phyloP scores from a whole-genome alignment of 2,329 filamentous ascomycete genomes.

The Geoglossum cookeanum region DNA sequence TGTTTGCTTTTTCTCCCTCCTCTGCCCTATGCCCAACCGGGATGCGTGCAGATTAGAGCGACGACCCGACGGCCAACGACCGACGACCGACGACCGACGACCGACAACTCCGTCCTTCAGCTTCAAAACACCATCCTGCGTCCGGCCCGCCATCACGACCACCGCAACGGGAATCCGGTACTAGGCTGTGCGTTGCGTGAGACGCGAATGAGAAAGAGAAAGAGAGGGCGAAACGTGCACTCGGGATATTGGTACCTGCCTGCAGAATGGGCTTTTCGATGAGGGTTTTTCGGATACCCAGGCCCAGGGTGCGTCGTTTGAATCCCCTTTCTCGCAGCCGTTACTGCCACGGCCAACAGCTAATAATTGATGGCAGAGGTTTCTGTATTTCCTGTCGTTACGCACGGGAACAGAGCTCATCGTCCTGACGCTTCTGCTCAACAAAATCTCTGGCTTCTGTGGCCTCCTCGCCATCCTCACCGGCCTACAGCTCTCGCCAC shows the following conservation, averaged over 20 bases:
- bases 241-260: not conserved
- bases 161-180: not conserved
- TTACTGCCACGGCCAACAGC: not conserved
- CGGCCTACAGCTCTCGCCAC: slow-evolving; percentile 60
- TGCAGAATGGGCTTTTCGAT: not conserved
- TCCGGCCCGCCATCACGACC: not conserved
- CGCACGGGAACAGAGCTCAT: slow-evolving; percentile 76
- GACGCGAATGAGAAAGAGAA: not conserved
- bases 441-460: slow-evolving; percentile 83
- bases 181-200: not conserved
- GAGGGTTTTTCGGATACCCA: slow-evolving; percentile 2
- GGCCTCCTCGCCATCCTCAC: slow-evolving; percentile 77
- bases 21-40: no score
- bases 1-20: no score
- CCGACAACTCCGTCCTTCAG: no score
- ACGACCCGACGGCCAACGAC: no score
- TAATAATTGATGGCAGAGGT: slow-evolving; percentile 35
- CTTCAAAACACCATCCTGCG: no score
- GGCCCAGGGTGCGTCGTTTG: not conserved
- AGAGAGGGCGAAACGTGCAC: no score
- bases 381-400: slow-evolving; percentile 70
- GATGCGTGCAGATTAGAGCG: no score
- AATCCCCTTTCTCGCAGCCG: not conserved
- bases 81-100: no score
- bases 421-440: slow-evolving; percentile 64